phyloP scores from a whole-genome alignment of 805 yeast species.

The Metschnikowia cerradonensis region DNA sequence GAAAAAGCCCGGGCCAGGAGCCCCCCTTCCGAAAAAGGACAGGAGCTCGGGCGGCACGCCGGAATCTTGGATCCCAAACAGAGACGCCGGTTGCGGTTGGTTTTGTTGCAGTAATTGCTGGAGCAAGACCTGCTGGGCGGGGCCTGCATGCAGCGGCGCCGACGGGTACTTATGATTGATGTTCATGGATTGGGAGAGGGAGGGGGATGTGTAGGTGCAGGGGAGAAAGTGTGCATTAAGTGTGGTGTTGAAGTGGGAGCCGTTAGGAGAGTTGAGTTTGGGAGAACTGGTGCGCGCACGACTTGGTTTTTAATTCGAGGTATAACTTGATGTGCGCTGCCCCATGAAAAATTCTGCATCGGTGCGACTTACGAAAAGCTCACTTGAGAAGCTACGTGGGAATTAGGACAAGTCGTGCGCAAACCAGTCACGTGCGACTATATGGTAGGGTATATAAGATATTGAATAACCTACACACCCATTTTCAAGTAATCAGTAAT shows the following conservation, averaged over 20 bases:
- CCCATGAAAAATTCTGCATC: too few relatives aligned
- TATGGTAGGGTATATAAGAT: too few relatives aligned
- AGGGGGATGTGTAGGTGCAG: neutral
- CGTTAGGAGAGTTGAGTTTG: constrained; percentile 2
- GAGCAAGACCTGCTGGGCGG: constrained; percentile 40
- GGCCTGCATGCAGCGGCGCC: constrained; percentile 32
- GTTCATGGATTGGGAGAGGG: constrained; percentile 15
- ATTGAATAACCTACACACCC: too few relatives aligned
- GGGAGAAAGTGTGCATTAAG: constrained; percentile 2
- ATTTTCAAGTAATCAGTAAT: too few relatives aligned
- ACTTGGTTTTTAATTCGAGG: too few relatives aligned
- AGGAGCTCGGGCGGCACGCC: constrained; percentile 17
- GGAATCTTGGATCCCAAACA: constrained; percentile 12
- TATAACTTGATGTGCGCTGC: too few relatives aligned
- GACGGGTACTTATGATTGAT: constrained; percentile 20
- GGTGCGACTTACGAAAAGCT: too few relatives aligned
- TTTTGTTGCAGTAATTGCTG: constrained; percentile 42
- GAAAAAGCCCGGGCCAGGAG: constrained; percentile 19
- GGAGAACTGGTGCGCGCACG: constrained; percentile 1
- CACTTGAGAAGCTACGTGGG: too few relatives aligned
- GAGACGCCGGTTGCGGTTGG: constrained; percentile 23
- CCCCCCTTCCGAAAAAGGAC: constrained; percentile 22
- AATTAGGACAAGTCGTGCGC: too few relatives aligned
- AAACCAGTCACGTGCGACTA: too few relatives aligned
- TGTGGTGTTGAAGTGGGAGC: neutral